A percentile compares a stretch with the other conserved stretches of the same genome.
phyloP scores from a whole-genome alignment of 345 rosid genomes.

The Hirschfeldia incana region DNA sequence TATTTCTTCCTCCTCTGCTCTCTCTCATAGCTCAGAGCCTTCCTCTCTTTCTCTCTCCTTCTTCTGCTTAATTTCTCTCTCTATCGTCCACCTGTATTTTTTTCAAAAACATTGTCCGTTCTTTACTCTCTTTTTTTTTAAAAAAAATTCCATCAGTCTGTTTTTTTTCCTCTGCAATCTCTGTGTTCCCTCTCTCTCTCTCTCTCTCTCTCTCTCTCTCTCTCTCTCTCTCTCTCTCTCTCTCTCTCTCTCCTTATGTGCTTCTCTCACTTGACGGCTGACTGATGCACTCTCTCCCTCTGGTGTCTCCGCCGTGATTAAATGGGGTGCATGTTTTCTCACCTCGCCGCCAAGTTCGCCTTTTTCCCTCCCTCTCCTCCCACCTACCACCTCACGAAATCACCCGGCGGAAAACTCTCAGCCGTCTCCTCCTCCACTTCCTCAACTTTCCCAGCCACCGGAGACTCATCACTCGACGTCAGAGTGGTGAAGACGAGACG shows the following conservation, averaged over 20 bases:
- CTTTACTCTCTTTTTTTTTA: neutral
- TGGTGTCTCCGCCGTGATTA: conserved; percentile 30
- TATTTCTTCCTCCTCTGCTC: conserved; percentile 20
- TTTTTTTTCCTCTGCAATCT: neutral
- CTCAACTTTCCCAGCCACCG: conserved; percentile 67
- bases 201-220: neutral
- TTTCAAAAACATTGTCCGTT: neutral
- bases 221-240: conserved; percentile 7
- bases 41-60: conserved; percentile 2
- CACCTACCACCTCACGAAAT: conserved; percentile 74
- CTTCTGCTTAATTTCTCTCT: conserved; percentile 3
- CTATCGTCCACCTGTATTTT: neutral
- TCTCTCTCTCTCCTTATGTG: neutral
- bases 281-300: conserved; percentile 30
- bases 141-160: neutral
- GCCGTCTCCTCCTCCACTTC: conserved; percentile 63
- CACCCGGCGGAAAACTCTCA: conserved; percentile 61
- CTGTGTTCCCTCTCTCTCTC: neutral
- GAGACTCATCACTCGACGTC: conserved; percentile 75
- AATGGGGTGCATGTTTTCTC: conserved; percentile 98
- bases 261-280: neutral
- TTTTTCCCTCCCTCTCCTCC: conserved; percentile 98
- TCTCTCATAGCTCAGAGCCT: conserved; percentile 4
- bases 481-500: conserved; percentile 63
- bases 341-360: conserved; percentile 93